Evolutionary conservation across 768 basidiomycete species (phyloP).

Genomic region (Boletus pseudo-olivaceus): DNA sequence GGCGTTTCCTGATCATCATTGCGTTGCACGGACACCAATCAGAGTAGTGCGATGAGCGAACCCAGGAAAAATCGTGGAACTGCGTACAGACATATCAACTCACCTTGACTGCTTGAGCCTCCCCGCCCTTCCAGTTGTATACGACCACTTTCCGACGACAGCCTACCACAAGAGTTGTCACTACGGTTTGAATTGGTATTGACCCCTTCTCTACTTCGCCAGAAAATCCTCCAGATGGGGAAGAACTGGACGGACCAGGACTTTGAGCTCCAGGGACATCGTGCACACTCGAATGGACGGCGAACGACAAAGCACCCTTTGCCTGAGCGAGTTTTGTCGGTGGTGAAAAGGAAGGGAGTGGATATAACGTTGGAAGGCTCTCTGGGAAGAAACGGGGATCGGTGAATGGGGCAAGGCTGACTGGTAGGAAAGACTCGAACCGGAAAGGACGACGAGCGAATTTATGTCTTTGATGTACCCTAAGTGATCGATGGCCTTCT

Average conservation of each 20-base stretch:
- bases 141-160: constrained; percentile 82
- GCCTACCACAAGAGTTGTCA: constrained; percentile 81
- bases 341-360: constrained; percentile 68
- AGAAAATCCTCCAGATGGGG: constrained; percentile 6
- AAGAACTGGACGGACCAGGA: constrained; percentile 11
- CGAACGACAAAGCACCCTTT: constrained; percentile 81
- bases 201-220: constrained; percentile 14
- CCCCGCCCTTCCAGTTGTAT: constrained; percentile 84
- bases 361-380: constrained; percentile 66
- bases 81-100: constrained; percentile 6
- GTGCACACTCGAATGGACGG: constrained; percentile 61
- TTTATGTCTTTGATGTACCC: constrained; percentile 84
- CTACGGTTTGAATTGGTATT: constrained; percentile 56
- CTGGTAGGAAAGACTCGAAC: constrained; percentile 38
- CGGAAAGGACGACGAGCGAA: constrained; percentile 79
- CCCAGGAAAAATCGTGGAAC: not conserved
- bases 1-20: constrained; percentile 58
- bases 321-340: constrained; percentile 72
- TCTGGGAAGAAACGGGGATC: constrained; percentile 43
- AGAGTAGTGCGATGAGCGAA: not conserved
- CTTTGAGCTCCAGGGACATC: constrained; percentile 33
- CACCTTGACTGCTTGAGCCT: constrained; percentile 70
- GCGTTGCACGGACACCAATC: not conserved
- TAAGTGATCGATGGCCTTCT: constrained; percentile 82
- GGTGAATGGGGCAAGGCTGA: not conserved